Percentiles rank a stretch among this genome's conserved stretches.
These are phyloP conservation scores for Trametes coccinea DNA, from an alignment of 768 basidiomycete genomes.

Conservation along the genomic window DNA sequence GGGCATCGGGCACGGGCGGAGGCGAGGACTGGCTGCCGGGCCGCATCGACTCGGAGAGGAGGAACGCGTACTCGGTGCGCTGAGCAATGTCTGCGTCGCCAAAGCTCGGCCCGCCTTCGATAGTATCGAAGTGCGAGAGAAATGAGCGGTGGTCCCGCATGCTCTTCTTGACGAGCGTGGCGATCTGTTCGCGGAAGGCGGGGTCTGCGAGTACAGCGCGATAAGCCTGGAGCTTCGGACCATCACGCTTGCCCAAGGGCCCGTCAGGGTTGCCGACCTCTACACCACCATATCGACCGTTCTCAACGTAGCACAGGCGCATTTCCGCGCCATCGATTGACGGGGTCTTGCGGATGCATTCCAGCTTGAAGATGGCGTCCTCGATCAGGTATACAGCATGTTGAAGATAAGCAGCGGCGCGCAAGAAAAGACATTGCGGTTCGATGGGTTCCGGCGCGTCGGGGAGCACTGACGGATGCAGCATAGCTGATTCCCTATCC, in stretches of 20 bases:
- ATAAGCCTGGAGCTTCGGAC: constrained; percentile 66
- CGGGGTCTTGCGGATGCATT: constrained; percentile 60
- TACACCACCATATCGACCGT: constrained; percentile 79
- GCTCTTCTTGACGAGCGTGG: constrained; percentile 63
- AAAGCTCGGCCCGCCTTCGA: constrained; percentile 46
- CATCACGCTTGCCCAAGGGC: constrained; percentile 60
- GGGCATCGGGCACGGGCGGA: constrained; percentile 43
- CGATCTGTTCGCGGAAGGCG: constrained; percentile 61
- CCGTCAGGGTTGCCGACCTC: constrained; percentile 83
- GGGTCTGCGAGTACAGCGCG: constrained; percentile 54
- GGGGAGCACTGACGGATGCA: constrained; percentile 75
- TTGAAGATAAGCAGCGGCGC: constrained; percentile 81
- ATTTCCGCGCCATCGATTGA: constrained; percentile 73
- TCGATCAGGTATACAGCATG: constrained; percentile 79
- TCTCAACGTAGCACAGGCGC: constrained; percentile 72
- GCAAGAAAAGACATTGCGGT: constrained; percentile 78
- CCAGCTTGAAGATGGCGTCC: constrained; percentile 65
- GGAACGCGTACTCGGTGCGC: constrained; percentile 65
- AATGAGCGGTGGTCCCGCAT: constrained; percentile 87
- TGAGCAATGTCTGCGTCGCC: constrained; percentile 44
- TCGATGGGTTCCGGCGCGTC: constrained; percentile 88
- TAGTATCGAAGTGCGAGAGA: constrained; percentile 76
- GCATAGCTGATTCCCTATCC: constrained; percentile 50
- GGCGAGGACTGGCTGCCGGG: constrained; percentile 52
- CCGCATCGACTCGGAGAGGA: constrained; percentile 65